phyloP scores from a whole-genome alignment of 2,329 filamentous ascomycete genomes.

The Verticillium nonalfalfae region DNA sequence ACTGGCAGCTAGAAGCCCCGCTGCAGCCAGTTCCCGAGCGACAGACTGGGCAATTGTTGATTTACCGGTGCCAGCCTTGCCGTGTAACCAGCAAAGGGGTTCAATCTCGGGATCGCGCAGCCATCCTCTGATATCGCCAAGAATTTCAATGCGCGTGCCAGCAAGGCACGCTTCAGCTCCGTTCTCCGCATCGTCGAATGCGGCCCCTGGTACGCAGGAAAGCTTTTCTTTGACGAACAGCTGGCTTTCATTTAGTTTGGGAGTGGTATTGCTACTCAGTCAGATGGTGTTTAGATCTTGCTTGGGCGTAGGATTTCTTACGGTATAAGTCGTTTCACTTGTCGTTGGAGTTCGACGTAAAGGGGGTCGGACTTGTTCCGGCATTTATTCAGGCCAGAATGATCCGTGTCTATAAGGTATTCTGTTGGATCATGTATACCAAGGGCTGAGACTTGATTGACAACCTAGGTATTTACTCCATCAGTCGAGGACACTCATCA shows the following conservation, averaged over 20 bases:
- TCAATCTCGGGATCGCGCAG: constrained; percentile 5
- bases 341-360: neutral
- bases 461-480: neutral
- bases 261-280: neutral
- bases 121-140: constrained; percentile 22
- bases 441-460: neutral
- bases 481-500: neutral
- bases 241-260: neutral
- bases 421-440: neutral
- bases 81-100: constrained; percentile 27
- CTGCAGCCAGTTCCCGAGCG: constrained; percentile 9
- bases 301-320: neutral
- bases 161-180: constrained; percentile 22
- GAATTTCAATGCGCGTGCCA: constrained; percentile 23
- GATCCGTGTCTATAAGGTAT: neutral
- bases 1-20: constrained; percentile 21
- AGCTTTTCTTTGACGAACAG: constrained; percentile 7
- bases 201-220: constrained; percentile 13
- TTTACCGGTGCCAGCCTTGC: constrained; percentile 31
- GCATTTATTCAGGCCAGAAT: neutral
- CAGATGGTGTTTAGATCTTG: neutral
- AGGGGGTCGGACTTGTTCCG: neutral
- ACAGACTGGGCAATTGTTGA: constrained; percentile 29
- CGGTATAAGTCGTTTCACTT: neutral
- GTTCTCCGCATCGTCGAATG: constrained; percentile 26